Evolutionary conservation across 2,329 filamentous ascomycete species (phyloP), one percentile per base, ranked within the genome.

Genomic region (Colletotrichum horii): DNA sequence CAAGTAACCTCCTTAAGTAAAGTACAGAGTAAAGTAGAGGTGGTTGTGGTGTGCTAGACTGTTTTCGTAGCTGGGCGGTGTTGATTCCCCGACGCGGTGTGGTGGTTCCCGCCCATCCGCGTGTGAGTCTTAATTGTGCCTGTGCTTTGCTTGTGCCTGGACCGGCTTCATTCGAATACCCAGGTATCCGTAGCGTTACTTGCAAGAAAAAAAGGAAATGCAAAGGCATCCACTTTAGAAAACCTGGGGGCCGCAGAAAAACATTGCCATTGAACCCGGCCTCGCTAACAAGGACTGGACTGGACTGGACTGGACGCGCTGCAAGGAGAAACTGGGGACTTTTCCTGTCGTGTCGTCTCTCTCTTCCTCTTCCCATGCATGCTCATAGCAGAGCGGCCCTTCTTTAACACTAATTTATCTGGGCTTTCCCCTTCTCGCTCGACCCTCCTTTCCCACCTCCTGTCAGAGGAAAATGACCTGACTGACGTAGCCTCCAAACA

Each of bases 381-480:
- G 12, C 38, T 67, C 68, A 61, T 34, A 24, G 72, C 72, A 72
- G 55, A 56, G 52, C 69, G 48, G 30, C 24, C 30, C 24, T 48
- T 36, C 11, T 58, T 52, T 26, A n/a, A 61, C 58, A 52, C 71
- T 67, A 66, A 48, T 68, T 75, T 69, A 74, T 71, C 52, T 76
- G 43, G 70, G 52, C 58, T 65, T 64, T 72, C 36, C 48, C 74
- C 66, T 68, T 62, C 34, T 73, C 62, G 64, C 73, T 60, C 64
- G 58, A 73, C 70, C 73, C 64, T 76, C 74, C 64, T 55, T 73
- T 73, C 32, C 56, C 60, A 52, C 56, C 43, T 73, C 56, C 64
- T 67, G 65, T 74, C 65, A 69, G 62, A 75, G 38, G 74, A 73
- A 60, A 28, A 73, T 65, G 70, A 73, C 38, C 60, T 73, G 56